Base-by-base conservation (phyloP, 2,329 filamentous ascomycete genomes). In the Diatrype stigma region DNA sequence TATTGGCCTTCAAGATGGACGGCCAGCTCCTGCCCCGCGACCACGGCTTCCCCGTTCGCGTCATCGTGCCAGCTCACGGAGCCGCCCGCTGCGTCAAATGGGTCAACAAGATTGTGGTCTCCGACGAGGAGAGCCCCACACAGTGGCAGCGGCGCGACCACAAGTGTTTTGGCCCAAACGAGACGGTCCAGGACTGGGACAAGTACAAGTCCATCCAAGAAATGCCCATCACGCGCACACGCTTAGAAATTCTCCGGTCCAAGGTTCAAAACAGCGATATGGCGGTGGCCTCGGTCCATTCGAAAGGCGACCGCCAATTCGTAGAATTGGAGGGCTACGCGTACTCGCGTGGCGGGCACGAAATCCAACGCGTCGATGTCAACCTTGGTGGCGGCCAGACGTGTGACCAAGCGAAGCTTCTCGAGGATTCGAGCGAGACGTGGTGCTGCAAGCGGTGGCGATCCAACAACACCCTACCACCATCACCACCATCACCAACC, bases 71-170 rank as follows among this genome's bases (percentile, higher is more conserved):
- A 0, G 85, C 85, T 0, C 78, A 82, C 47, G 84, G 87, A 2
- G 85, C 84, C 1, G 85, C 84, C 1, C 75, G 85, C 2, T 84
- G 80, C 6, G 84, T 87, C 56, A 89, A 89, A 61, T 89, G 85
- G 85, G 70, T 89, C 2, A 81, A 76, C 54, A 78, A 79, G 42
- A 82, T 89, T 49, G 76, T 80, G 0, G 72, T 88, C 2, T 80
- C 82, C 37, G 81, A 84, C 50, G 85, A 88, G 55, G 85, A 89
- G 65, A 85, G 82, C 57, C 68, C 75, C 3, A 84, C 78, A 42
- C 79, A 85, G 61, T 86, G 84, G 83, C 83, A 87, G 62, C 74
- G 80, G 21, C 75, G 79, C 17, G 85, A 88, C 63, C 87, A 88
- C 68, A 87, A 87, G 63, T 81, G 79, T 60, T 86, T 87, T 52